phyloP scores from a whole-genome alignment of 2,329 filamentous ascomycete genomes.

The Verticillium zaregamsianum region DNA sequence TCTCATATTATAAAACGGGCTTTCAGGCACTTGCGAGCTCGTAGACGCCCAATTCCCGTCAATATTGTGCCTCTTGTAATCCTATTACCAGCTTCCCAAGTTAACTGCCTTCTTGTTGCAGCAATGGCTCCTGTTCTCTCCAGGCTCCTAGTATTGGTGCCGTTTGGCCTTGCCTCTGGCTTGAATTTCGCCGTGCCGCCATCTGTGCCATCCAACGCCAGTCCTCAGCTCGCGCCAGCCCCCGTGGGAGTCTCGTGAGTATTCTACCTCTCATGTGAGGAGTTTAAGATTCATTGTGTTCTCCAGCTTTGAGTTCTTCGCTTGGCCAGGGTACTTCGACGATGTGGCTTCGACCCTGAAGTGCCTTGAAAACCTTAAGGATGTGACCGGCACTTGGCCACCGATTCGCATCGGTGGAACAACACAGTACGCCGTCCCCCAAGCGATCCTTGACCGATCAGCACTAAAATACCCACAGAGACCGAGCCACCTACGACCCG shows the following conservation, averaged over 20 bases:
- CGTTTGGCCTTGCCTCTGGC: slow-evolving; percentile 9
- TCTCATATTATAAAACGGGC: no score
- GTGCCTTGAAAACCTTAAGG: slow-evolving; percentile 47
- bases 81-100: not conserved
- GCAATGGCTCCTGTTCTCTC: not conserved
- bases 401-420: slow-evolving; percentile 56
- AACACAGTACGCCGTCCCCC: slow-evolving; percentile 30
- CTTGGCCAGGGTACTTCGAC: slow-evolving; percentile 51
- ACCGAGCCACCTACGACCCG: slow-evolving; percentile 48
- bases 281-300: not conserved
- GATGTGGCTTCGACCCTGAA: slow-evolving; percentile 45
- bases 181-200: slow-evolving; percentile 29
- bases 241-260: not conserved
- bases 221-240: slow-evolving; percentile 18
- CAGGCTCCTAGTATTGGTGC: not conserved
- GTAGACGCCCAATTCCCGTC: no score
- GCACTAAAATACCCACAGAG: slow-evolving; percentile 17
- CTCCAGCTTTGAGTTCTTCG: slow-evolving; percentile 49
- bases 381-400: slow-evolving; percentile 45
- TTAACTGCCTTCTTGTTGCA: no score
- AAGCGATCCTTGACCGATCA: not conserved
- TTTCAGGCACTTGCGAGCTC: no score
- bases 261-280: not conserved
- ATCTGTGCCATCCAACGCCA: slow-evolving; percentile 24
- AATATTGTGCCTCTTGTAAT: not conserved